Evolutionary conservation across 306 rosid species (phyloP).

Genomic region (Cercis canadensis): DNA sequence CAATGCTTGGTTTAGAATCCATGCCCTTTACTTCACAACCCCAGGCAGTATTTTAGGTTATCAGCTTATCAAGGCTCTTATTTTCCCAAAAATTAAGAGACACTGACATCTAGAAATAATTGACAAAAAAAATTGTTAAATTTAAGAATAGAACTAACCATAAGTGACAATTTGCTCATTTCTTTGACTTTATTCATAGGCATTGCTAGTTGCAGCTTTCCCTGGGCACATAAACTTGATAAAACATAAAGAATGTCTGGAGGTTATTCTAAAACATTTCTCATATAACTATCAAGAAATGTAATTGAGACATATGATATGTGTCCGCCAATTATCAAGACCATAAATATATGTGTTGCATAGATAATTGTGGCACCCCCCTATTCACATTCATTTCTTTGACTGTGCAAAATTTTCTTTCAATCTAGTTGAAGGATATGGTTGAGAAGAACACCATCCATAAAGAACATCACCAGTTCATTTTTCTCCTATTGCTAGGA

Average conservation of each 20-base stretch:
- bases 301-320: conserved; percentile 59
- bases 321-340: conserved; percentile 89
- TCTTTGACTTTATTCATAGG: conserved; percentile 85
- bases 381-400: conserved; percentile 85
- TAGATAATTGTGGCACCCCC: conserved; percentile 88
- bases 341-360: conserved; percentile 94
- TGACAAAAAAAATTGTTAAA: no score
- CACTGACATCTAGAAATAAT: no score
- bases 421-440: no score
- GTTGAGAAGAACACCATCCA: no score
- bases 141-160: no score
- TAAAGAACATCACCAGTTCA: no score
- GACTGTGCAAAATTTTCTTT: no score
- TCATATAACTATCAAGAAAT: conserved; percentile 13
- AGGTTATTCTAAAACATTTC: conserved; percentile 14
- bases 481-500: no score
- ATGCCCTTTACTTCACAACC: background rate
- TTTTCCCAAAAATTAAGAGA: no score
- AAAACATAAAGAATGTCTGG: conserved; percentile 11
- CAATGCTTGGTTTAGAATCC: background rate
- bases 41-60: background rate
- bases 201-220: conserved; percentile 75
- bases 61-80: no score
- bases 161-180: conserved; percentile 74
- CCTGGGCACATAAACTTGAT: conserved; percentile 83